Conservation (phyloP, 768 basidiomycete species). For the Nidularia sp. region DNA sequence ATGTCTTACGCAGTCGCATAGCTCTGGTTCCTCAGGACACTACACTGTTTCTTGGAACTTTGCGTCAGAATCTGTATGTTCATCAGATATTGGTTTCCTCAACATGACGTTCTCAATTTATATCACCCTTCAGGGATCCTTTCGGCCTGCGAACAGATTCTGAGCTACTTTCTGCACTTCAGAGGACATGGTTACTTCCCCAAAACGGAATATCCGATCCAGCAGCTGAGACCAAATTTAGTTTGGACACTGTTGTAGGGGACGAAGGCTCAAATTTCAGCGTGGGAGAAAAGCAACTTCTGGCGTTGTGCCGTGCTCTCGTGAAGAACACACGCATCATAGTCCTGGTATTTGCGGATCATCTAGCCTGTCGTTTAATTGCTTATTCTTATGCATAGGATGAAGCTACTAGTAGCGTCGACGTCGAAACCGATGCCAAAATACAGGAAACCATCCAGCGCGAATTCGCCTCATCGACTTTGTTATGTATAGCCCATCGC, state of each 20-base stretch:
- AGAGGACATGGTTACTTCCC: slow-evolving; percentile 57
- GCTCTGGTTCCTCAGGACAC: slow-evolving; percentile 70
- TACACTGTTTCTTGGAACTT: slow-evolving; percentile 48
- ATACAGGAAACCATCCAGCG: slow-evolving; percentile 63
- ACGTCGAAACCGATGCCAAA: slow-evolving; percentile 59
- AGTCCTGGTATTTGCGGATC: slow-evolving; percentile 31
- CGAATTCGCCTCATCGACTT: slow-evolving; percentile 51
- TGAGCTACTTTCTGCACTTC: slow-evolving; percentile 59
- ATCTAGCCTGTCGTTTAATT: neutral
- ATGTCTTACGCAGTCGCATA: slow-evolving; percentile 45
- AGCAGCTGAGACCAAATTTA: slow-evolving; percentile 58
- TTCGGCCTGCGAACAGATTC: slow-evolving; percentile 49
- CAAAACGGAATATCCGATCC: slow-evolving; percentile 39
- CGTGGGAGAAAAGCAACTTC: slow-evolving; percentile 65
- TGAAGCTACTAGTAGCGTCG: slow-evolving; percentile 60
- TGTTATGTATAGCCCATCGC: slow-evolving; percentile 57
- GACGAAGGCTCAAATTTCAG: slow-evolving; percentile 70
- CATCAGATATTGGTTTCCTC: slow-evolving; percentile 9
- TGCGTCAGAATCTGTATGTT: slow-evolving; percentile 39
- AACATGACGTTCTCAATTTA: neutral
- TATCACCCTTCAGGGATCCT: slow-evolving; percentile 39
- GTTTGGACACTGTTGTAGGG: slow-evolving; percentile 53
- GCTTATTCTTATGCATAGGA: slow-evolving; percentile 30
- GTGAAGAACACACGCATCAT: slow-evolving; percentile 60
- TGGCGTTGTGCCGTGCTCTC: slow-evolving; percentile 58